Base-by-base conservation (phyloP, 352 stramenopile species). In the Globisporangium lucens region DNA sequence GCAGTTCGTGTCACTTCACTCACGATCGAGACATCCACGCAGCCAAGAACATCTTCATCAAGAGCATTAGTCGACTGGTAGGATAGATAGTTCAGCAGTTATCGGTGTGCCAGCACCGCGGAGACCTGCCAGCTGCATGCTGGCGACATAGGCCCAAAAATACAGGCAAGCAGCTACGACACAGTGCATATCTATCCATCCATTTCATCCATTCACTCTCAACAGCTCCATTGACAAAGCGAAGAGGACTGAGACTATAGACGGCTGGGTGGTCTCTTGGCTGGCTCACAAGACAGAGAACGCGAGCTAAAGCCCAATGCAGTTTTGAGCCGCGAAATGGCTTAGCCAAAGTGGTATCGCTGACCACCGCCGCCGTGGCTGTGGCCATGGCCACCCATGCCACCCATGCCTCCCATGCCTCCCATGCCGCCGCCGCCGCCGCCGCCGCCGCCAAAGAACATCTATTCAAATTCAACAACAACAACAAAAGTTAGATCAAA, bases 301-400 rank as follows among this genome's bases (percentile, higher is more conserved):
- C 56, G 56, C 56, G 30, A 33, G 56, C 56, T 13, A 49, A 36
- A 61, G 56, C 33, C 41, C 60, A 30, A 58, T 58, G 60, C 60
- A 65, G 46, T 36, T 43, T 47, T 33, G 60, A 22, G 47, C 24
- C 43, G 43, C 36, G 38, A 59, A 17, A 29, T 29, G 6, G 27
- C 56, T 76, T 89, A 93, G 68, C 85, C 83, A 68, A 93, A 93
- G 72, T 93, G 85, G 83, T 90, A 93, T 76, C 85, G 80, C 69
- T 90, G 80, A 61, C 83, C 83, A 35, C 78, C 79, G 56, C 74
- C 74, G 30, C 65, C 66, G 30, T 67, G 67, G 53, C 71, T 65
- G 68, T 77, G 71, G 49, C 73, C 70, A 59, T 71, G 73, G 51
- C 56, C 80, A 17, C 82, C 76, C 74, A 73, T 68, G 22, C 79